Percentiles rank a stretch among this genome's conserved stretches.
These are phyloP conservation scores for Ascochyta pisi DNA, from an alignment of 2,329 filamentous ascomycete species.

Conservation along the genomic window DNA sequence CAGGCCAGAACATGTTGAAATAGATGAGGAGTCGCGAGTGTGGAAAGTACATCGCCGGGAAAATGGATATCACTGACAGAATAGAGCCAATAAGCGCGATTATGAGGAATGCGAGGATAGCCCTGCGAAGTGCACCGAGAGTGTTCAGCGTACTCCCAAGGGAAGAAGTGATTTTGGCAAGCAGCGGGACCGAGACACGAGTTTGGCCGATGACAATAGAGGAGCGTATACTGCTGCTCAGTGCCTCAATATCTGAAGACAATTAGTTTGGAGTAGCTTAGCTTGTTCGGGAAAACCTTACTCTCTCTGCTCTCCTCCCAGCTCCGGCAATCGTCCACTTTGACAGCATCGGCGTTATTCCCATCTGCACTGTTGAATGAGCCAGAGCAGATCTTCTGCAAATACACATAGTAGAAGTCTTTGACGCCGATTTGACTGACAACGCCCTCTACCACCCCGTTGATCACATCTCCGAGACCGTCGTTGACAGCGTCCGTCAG, in stretches of 20 bases:
- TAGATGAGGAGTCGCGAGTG: constrained; percentile 31
- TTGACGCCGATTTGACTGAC: constrained; percentile 11
- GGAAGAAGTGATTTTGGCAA: constrained; percentile 16
- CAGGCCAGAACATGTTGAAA: constrained; percentile 23
- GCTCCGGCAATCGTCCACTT: constrained; percentile 17
- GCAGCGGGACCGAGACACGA: constrained; percentile 24
- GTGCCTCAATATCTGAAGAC: constrained; percentile 10
- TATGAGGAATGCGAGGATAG: constrained; percentile 28
- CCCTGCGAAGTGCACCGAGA: constrained; percentile 13
- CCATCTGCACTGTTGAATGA: not conserved
- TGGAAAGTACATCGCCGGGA: constrained; percentile 31
- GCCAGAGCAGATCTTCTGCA: constrained; percentile 19
- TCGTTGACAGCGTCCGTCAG: constrained; percentile 20
- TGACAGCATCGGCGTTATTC: not conserved
- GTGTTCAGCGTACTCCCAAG: constrained; percentile 6
- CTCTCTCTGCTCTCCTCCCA: constrained; percentile 17
- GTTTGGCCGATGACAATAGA: constrained; percentile 24
- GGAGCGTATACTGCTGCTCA: constrained; percentile 15
- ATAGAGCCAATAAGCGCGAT: constrained; percentile 22
- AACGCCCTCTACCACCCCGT: constrained; percentile 15
- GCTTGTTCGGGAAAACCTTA: not conserved
- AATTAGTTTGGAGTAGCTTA: not conserved
- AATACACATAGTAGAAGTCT: constrained; percentile 25
- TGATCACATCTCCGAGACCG: constrained; percentile 18
- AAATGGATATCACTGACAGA: constrained; percentile 15